Conservation (phyloP, 148 eudicot genomes). For the Bassia scoparia region DNA sequence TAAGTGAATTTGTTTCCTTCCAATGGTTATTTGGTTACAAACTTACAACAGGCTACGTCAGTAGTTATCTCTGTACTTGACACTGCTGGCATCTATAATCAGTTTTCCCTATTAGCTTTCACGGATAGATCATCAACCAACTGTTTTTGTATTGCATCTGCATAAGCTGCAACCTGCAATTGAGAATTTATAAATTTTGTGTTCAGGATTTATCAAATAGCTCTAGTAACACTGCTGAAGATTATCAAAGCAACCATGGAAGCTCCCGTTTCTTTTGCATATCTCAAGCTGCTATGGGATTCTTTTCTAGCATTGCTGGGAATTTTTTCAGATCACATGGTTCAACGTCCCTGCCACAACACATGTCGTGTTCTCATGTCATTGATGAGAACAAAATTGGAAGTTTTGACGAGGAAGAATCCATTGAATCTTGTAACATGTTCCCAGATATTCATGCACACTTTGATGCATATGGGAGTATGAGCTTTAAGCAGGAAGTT, state of each 20-base stretch:
- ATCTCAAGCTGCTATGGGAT: conserved; percentile 59
- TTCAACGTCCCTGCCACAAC: conserved; percentile 35
- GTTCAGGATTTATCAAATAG: conserved; percentile 39
- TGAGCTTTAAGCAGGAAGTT: conserved; percentile 27
- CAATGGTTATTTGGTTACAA: too few relatives aligned
- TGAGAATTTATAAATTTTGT: conserved; percentile 6
- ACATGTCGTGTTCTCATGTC: conserved; percentile 27
- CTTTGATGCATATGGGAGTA: conserved; percentile 31
- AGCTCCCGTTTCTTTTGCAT: conserved; percentile 33
- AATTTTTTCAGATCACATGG: conserved; percentile 43
- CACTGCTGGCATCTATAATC: background rate
- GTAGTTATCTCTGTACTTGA: background rate
- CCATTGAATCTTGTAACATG: conserved; percentile 35
- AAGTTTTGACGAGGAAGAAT: conserved; percentile 34
- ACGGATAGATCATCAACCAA: background rate
- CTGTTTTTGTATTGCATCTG: background rate
- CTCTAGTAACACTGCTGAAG: conserved; percentile 14
- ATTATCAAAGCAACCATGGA: conserved; percentile 20
- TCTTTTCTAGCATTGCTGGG: conserved; percentile 49
- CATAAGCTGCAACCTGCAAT: background rate
- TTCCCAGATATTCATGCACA: conserved; percentile 23
- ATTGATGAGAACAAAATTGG: conserved; percentile 29
- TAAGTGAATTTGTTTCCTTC: too few relatives aligned
- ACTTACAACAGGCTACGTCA: too few relatives aligned
- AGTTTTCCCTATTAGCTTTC: background rate